These are phyloP conservation scores for Cairneyella variabilis DNA, from an alignment of 495 filamentous ascomycete genomes.

Conservation along the genomic window DNA sequence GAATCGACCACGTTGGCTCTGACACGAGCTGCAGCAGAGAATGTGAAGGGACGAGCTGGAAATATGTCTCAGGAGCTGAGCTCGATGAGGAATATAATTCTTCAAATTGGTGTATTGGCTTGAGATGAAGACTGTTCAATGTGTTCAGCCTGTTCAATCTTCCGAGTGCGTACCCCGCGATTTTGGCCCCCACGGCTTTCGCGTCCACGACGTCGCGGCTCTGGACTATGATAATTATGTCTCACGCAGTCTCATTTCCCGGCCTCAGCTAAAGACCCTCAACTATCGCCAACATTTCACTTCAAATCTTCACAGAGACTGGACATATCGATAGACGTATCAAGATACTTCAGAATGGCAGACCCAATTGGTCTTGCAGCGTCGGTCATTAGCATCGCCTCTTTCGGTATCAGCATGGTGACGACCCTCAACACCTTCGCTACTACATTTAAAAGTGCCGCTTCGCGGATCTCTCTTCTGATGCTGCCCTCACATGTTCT, in stretches of 20 bases:
- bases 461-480: neutral
- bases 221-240: no score
- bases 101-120: neutral
- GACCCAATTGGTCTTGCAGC: neutral
- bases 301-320: no score
- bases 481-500: neutral
- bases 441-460: neutral
- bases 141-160: no score
- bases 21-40: conserved; percentile 10
- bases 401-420: neutral
- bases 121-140: no score
- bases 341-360: no score
- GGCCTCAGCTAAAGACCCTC: no score
- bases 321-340: no score
- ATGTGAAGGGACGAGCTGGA: conserved; percentile 8
- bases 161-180: no score
- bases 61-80: neutral
- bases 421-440: neutral
- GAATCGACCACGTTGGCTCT: neutral
- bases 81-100: neutral
- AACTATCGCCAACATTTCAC: no score
- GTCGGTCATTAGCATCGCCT: neutral
- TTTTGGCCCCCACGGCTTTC: no score
- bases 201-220: no score
- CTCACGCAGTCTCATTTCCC: no score